phyloP scores from a whole-genome alignment of 2,329 filamentous ascomycete species.

The Scorias spongiosa region DNA sequence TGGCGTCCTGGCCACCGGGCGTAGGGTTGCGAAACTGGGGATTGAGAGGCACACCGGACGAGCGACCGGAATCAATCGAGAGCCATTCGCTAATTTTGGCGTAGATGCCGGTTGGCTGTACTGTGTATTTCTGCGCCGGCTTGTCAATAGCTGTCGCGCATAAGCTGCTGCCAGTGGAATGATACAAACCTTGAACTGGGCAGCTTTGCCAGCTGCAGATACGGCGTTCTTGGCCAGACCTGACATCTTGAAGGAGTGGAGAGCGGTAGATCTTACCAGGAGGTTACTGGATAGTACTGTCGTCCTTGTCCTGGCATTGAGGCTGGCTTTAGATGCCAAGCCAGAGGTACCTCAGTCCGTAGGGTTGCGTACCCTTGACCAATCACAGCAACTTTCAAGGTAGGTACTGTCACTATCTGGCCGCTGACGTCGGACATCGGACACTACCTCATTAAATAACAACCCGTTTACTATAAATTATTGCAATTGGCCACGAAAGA shows the following conservation, averaged over 20 bases:
- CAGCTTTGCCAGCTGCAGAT: constrained; percentile 7
- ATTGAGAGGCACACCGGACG: constrained; percentile 84
- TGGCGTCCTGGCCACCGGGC: constrained; percentile 56
- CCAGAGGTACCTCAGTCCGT: not conserved
- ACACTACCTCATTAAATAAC: too few relatives aligned
- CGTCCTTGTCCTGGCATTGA: not conserved
- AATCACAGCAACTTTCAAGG: not conserved
- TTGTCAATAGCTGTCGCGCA: not conserved
- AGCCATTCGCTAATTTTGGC: constrained; percentile 63
- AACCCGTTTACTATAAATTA: too few relatives aligned
- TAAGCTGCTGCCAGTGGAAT: not conserved
- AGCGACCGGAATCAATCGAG: constrained; percentile 74
- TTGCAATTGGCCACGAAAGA: too few relatives aligned
- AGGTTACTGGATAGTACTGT: too few relatives aligned
- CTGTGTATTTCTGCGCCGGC: constrained; percentile 69
- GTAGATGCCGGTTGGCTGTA: constrained; percentile 82
- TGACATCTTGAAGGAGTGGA: constrained; percentile 5
- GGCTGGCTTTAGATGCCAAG: constrained; percentile 1
- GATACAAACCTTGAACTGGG: constrained; percentile 6
- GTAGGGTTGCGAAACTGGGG: constrained; percentile 79
- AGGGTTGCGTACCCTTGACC: not conserved
- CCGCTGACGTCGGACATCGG: too few relatives aligned
- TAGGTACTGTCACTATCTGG: too few relatives aligned
- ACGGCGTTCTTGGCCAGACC: constrained; percentile 6
- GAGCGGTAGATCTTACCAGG: not conserved